phyloP scores from a whole-genome alignment of 2,329 filamentous ascomycete species.

The Colletotrichum tofieldiae region DNA sequence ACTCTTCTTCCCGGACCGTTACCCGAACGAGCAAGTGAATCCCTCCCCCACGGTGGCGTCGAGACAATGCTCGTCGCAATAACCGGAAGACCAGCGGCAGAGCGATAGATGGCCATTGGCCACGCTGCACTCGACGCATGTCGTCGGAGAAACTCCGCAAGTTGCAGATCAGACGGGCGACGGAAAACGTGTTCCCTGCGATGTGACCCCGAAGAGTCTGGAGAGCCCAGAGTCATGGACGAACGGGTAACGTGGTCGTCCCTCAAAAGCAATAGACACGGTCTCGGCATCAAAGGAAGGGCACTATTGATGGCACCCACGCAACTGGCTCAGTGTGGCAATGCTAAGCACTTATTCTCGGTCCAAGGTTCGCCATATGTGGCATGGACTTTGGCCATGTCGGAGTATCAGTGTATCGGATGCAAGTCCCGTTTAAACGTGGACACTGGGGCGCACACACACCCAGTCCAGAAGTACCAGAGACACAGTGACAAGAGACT shows the following conservation, averaged over 20 bases:
- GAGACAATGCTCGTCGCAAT: slow-evolving; percentile 33
- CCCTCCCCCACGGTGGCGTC: not conserved
- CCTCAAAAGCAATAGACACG: not conserved
- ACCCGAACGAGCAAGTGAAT: not conserved
- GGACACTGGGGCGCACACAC: not conserved
- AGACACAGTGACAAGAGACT: not conserved
- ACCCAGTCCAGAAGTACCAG: not conserved
- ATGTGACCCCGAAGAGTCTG: not conserved
- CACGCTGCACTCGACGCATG: not conserved
- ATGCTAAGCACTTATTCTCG: slow-evolving; percentile 31
- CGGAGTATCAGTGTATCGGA: not conserved
- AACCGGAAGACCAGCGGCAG: slow-evolving; percentile 1
- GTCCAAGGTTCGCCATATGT: slow-evolving; percentile 25
- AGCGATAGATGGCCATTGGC: not conserved
- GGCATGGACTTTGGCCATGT: not conserved
- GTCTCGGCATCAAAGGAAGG: not conserved
- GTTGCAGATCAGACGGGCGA: slow-evolving; percentile 26
- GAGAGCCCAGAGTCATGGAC: slow-evolving; percentile 8
- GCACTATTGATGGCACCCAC: not conserved
- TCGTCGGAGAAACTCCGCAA: slow-evolving; percentile 39
- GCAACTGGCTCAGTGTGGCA: slow-evolving; percentile 23
- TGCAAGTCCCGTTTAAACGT: not conserved
- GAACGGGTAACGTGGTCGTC: slow-evolving; percentile 1
- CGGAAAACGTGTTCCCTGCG: not conserved
- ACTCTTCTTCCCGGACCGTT: not conserved